A percentile compares a stretch with the other conserved stretches of the same genome.
These are phyloP conservation scores for Penicillium sp. DNA, from an alignment of 2,329 filamentous ascomycete species.

Conservation along the genomic window DNA sequence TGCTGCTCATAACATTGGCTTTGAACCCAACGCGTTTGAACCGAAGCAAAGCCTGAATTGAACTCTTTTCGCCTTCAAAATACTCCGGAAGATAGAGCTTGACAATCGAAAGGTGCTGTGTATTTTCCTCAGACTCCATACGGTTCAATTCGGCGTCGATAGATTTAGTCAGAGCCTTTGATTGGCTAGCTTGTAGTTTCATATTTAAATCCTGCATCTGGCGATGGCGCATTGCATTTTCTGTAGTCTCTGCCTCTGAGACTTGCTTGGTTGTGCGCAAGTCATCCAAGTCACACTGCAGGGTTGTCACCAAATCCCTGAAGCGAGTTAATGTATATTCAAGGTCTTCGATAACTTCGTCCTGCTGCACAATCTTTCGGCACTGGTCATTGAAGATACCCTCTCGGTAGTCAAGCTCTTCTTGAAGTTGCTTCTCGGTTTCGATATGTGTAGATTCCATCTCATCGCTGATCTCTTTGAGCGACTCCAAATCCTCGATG, in stretches of 20 bases:
- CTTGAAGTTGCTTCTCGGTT: constrained; percentile 89
- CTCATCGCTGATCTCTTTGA: constrained; percentile 93
- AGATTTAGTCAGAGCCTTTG: constrained; percentile 89
- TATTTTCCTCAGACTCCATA: constrained; percentile 83
- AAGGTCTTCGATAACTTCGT: constrained; percentile 77
- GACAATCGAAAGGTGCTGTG: constrained; percentile 83
- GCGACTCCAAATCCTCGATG: constrained; percentile 81
- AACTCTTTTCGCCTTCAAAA: constrained; percentile 76
- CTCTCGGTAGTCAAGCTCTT: constrained; percentile 88
- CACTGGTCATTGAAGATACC: constrained; percentile 78
- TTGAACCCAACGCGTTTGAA: constrained; percentile 91
- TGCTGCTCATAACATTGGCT: constrained; percentile 71
- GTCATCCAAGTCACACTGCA: constrained; percentile 86
- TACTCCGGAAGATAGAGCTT: constrained; percentile 84
- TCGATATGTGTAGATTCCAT: constrained; percentile 91
- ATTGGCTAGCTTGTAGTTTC: constrained; percentile 84
- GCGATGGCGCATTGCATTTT: constrained; percentile 81
- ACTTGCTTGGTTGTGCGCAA: constrained; percentile 90
- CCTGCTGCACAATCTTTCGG: constrained; percentile 70
- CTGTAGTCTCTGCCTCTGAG: constrained; percentile 87
- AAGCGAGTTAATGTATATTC: constrained; percentile 88
- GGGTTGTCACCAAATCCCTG: constrained; percentile 78
- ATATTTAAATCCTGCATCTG: constrained; percentile 97
- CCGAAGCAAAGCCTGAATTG: constrained; percentile 80
- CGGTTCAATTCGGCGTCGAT: constrained; percentile 87